phyloP scores from a whole-genome alignment of 108 stramenopile species.

The Skeletonema costatum region DNA sequence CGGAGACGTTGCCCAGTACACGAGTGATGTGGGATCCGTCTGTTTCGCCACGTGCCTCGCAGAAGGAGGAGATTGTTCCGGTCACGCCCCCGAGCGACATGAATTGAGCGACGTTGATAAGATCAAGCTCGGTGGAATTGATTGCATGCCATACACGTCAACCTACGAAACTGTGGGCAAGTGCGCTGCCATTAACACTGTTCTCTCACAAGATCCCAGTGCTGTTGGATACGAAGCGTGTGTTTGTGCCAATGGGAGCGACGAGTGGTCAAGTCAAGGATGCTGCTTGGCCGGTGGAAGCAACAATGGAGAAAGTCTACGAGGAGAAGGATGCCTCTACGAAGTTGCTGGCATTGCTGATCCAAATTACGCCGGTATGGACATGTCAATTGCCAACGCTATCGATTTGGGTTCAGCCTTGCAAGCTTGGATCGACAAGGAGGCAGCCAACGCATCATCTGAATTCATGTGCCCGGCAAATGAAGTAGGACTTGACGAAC shows the following conservation, averaged over 20 bases:
- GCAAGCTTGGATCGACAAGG: conserved; percentile 39
- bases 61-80: conserved; percentile 27
- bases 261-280: conserved; percentile 50
- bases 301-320: conserved; percentile 25
- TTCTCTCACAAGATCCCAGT: conserved; percentile 29
- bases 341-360: conserved; percentile 49
- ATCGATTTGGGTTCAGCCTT: conserved; percentile 50
- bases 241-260: conserved; percentile 46
- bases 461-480: conserved; percentile 48
- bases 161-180: conserved; percentile 46
- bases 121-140: conserved; percentile 54
- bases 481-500: conserved; percentile 35
- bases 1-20: conserved; percentile 48
- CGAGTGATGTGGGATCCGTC: conserved; percentile 47
- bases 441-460: conserved; percentile 30
- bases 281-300: conserved; percentile 53
- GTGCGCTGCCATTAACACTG: conserved; percentile 39
- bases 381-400: conserved; percentile 26
- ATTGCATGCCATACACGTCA: conserved; percentile 54
- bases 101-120: conserved; percentile 48
- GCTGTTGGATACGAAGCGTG: conserved; percentile 37
- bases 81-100: conserved; percentile 44
- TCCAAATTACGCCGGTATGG: conserved; percentile 53
- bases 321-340: conserved; percentile 46
- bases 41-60: conserved; percentile 33